phyloP scores from a whole-genome alignment of 257 asterid genomes.

The Fraxinus anomala region DNA sequence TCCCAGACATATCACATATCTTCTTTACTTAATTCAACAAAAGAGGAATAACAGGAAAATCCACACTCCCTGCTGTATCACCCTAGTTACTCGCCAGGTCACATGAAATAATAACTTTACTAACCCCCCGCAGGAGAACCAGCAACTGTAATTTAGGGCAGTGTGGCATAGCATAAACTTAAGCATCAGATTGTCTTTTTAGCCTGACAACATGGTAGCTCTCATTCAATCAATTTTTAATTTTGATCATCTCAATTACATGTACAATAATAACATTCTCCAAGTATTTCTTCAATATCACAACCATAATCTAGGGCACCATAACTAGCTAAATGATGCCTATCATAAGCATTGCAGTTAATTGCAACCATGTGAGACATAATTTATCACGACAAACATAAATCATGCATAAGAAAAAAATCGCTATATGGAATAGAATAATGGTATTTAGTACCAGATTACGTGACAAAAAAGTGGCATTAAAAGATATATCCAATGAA shows the following conservation, averaged over 20 bases:
- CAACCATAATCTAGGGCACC: not conserved
- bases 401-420: too few species aligned
- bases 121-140: not conserved
- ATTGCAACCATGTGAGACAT: not conserved
- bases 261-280: not conserved
- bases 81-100: not conserved
- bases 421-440: too few species aligned
- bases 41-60: not conserved
- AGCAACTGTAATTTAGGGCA: too few species aligned
- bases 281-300: not conserved
- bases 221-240: too few species aligned
- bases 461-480: too few species aligned
- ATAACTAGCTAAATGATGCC: not conserved
- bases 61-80: not conserved
- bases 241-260: not conserved
- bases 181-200: too few species aligned
- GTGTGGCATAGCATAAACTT: too few species aligned
- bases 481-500: too few species aligned
- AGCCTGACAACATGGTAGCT: too few species aligned
- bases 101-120: not conserved
- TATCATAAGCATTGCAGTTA: not conserved
- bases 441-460: too few species aligned
- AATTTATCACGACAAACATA: too few species aligned
- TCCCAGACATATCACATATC: not conserved
- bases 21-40: slow-evolving; percentile 8